A percentile compares a stretch with the other conserved stretches of the same genome.
These are phyloP conservation scores for Diplodia sapinea DNA, from an alignment of 2,329 filamentous ascomycete species.

Conservation along the genomic window DNA sequence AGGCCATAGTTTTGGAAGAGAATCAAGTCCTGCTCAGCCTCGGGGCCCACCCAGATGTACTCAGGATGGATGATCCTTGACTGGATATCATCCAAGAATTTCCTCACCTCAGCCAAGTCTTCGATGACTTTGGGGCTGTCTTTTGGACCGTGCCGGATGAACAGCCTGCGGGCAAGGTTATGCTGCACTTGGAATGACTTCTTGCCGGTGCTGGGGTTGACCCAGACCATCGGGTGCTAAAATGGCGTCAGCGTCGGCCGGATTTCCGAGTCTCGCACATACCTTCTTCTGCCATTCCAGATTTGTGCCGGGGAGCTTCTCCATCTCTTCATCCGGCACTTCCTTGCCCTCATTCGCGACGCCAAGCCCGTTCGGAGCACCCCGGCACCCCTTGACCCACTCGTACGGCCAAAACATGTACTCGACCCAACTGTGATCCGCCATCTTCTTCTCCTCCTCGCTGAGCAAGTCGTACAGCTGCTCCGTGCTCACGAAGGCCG, in stretches of 20 bases:
- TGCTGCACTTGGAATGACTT: constrained; percentile 54
- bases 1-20: too few species aligned
- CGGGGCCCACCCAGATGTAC: constrained; percentile 50
- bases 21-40: too few species aligned
- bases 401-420: constrained; percentile 50
- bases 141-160: constrained; percentile 44
- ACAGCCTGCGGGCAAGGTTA: constrained; percentile 49
- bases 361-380: constrained; percentile 50
- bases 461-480: constrained; percentile 51
- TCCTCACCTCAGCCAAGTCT: constrained; percentile 48
- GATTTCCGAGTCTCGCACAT: too few species aligned
- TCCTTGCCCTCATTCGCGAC: constrained; percentile 50
- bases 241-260: constrained; percentile 16
- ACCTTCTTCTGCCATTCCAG: constrained; percentile 42
- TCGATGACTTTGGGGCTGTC: constrained; percentile 48
- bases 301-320: constrained; percentile 44
- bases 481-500: constrained; percentile 5
- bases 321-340: constrained; percentile 47
- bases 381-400: constrained; percentile 53
- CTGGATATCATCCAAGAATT: constrained; percentile 47
- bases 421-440: constrained; percentile 54
- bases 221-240: constrained; percentile 55
- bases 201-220: constrained; percentile 52
- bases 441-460: constrained; percentile 47
- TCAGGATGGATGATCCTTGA: constrained; percentile 51